Evolutionary conservation across 257 asterid genomes (phyloP), one percentile per base, ranked within the genome.

Genomic region (Agastache rugosa): DNA sequence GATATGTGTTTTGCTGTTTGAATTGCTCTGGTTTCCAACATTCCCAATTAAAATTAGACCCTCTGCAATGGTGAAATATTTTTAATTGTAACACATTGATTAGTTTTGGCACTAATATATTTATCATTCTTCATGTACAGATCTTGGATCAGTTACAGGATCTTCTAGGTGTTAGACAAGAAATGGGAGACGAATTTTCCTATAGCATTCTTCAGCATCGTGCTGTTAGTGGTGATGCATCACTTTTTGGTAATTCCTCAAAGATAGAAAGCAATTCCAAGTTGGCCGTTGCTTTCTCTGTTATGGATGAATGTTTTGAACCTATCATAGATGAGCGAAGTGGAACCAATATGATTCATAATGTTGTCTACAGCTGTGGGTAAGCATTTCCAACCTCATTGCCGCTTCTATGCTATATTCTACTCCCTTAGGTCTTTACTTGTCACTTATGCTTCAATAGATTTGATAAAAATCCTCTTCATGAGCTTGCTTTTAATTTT

Each of bases 151-250:
- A 67, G 78, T 91, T 95, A 56, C 87, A 75, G 83, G 76, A 20
- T 80, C 93, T 92, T 81, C 84, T 88, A 66, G 98, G 97, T 53
- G 83, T 85, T 59, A 88, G 79, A 78, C 89, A 91, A 71, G 92
- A 92, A 74, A 79, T 89, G 53, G 92, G 84, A 47, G 90, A 84
- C 61, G 98, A 94, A 23, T 93, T 84, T 83, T 88, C 90, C 44
- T 92, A 94, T 79, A 85, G 93, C 41, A 55, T 90, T 83, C 96
- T 91, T 81, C 93, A 74, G 63, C 85, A 80, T 73, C 83, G 80
- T 58, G 88, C 71, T 75, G 81, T 84, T 78, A 76, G 68, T 69
- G 66, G 72, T 53, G 88, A 88, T 76, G 71, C 70, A 56, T 68
- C 82, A 64, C 66, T 51, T 53, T 59, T 74, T 72, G 82, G 54